These are phyloP conservation scores for Saccharomyces mikatae DNA, from an alignment of 805 yeast species.

Conservation along the genomic window DNA sequence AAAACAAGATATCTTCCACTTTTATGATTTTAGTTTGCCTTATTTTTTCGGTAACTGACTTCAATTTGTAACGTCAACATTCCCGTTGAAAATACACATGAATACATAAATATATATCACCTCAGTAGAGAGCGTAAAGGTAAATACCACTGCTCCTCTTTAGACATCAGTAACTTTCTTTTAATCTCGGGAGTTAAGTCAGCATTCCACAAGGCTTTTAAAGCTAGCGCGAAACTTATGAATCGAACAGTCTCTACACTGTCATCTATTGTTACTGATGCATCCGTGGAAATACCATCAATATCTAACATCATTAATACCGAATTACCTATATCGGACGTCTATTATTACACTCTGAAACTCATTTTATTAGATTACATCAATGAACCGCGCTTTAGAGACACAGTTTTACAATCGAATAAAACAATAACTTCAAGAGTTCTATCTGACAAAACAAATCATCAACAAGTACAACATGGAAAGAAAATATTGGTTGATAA, in stretches of 20 bases:
- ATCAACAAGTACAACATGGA: background rate
- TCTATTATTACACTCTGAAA: slow-evolving; percentile 46
- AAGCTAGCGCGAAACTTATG: slow-evolving; percentile 4
- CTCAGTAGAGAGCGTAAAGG: background rate
- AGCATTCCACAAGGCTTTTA: background rate
- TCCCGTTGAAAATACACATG: background rate
- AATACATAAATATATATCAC: background rate
- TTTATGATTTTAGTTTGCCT: background rate
- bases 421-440: background rate
- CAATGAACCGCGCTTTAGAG: slow-evolving; percentile 55
- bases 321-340: slow-evolving; percentile 3
- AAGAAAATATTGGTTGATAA: background rate
- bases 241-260: slow-evolving; percentile 8
- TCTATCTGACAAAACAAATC: background rate
- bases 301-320: background rate
- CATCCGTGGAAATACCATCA: slow-evolving; percentile 4
- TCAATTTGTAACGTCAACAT: background rate
- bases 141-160: background rate
- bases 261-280: slow-evolving; percentile 7
- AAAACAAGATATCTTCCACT: background rate
- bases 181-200: background rate
- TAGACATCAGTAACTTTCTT: background rate
- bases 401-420: background rate
- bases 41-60: background rate
- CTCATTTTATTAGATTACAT: slow-evolving; percentile 50